A percentile compares a stretch with the other conserved stretches of the same genome.
phyloP scores from a whole-genome alignment of 345 rosid genomes.

The Turnera subulata region DNA sequence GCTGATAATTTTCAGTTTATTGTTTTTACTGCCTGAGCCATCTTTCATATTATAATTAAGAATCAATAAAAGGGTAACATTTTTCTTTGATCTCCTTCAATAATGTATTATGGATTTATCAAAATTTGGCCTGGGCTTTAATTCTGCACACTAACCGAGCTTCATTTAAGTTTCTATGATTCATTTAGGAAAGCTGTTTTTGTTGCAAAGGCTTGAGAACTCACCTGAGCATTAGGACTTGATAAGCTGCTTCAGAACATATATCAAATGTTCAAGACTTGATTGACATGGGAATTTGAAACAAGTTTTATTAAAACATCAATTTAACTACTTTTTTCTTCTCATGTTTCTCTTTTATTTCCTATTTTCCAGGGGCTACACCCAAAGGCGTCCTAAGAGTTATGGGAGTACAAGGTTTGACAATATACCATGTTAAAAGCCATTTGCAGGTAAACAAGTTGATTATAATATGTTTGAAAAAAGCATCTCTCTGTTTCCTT shows the following conservation, averaged over 20 bases:
- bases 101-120: too few species aligned
- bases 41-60: too few species aligned
- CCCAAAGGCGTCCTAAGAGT: conserved; percentile 99
- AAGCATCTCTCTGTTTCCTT: conserved; percentile 1
- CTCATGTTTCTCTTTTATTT: background rate
- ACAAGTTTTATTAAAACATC: background rate
- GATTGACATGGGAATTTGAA: background rate
- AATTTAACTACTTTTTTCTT: background rate
- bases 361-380: conserved; percentile 70
- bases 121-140: too few species aligned
- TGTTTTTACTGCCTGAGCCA: too few species aligned
- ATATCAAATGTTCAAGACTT: background rate
- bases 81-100: background rate
- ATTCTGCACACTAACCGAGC: too few species aligned
- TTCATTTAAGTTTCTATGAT: too few species aligned
- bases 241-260: conserved; percentile 1
- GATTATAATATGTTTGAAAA: background rate
- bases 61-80: too few species aligned
- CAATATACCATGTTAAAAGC: conserved; percentile 98
- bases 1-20: too few species aligned
- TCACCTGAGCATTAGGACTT: too few species aligned
- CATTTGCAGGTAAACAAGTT: conserved; percentile 72
- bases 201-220: too few species aligned
- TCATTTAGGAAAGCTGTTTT: too few species aligned
- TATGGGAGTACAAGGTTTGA: conserved; percentile 95